Percentiles rank a stretch among this genome's conserved stretches.
These are phyloP conservation scores for Asterophora parasitica DNA, from an alignment of 768 basidiomycete genomes.

Conservation along the genomic window DNA sequence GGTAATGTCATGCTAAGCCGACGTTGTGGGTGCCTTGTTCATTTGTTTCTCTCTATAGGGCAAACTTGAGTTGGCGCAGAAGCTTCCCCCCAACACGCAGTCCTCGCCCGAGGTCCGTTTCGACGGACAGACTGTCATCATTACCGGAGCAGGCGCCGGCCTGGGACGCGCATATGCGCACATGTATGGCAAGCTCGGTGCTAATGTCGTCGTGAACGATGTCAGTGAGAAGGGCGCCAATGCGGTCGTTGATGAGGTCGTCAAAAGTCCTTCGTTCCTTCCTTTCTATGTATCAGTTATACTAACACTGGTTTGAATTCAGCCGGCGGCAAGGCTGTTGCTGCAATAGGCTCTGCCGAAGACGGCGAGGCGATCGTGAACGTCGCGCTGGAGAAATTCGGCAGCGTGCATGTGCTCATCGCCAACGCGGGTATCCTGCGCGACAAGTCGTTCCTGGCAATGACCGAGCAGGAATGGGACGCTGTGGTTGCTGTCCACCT, in stretches of 20 bases:
- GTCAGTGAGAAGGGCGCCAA: conserved; percentile 83
- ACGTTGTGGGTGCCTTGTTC: not conserved
- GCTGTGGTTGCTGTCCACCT: conserved; percentile 85
- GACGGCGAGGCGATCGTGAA: conserved; percentile 90
- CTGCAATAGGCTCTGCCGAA: conserved; percentile 84
- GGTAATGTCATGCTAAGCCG: conserved; percentile 27
- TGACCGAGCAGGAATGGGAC: conserved; percentile 95
- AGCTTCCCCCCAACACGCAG: conserved; percentile 64
- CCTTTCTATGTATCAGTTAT: not conserved
- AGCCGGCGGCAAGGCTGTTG: conserved; percentile 87
- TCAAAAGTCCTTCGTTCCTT: conserved; percentile 31
- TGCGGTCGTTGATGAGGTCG: conserved; percentile 82
- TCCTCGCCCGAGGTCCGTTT: conserved; percentile 69
- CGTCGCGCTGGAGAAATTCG: conserved; percentile 80
- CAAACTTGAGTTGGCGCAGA: conserved; percentile 61
- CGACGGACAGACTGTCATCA: conserved; percentile 85
- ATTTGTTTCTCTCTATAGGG: conserved; percentile 24
- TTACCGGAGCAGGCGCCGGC: conserved; percentile 94
- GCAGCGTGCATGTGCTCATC: conserved; percentile 79
- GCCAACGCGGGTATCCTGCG: conserved; percentile 94
- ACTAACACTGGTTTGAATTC: not conserved
- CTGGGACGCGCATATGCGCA: conserved; percentile 89
- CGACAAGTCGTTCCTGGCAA: conserved; percentile 86
- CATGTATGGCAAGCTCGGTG: conserved; percentile 91
- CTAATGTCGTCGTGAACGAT: conserved; percentile 95